Base-by-base conservation (phyloP, 2,329 filamentous ascomycete species). In the Dothiorella sarmentorum region DNA sequence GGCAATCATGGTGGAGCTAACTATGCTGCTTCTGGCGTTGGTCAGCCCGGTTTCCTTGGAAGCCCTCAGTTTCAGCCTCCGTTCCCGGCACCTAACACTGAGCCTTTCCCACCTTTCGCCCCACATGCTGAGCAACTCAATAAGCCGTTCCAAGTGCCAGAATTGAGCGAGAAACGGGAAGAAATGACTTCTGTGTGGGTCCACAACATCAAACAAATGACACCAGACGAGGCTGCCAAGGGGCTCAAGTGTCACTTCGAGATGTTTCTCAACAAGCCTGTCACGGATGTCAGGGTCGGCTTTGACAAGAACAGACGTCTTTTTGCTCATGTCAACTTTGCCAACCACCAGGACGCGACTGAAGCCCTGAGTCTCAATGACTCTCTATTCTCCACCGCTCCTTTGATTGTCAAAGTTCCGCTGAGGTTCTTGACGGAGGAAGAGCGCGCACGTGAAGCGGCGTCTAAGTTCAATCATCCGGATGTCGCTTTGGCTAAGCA, bases 51-150 rank as follows among this genome's bases (percentile, higher is more conserved):
- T n/a, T 26, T 33, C 10, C 15, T 13, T 11, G 35, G 6, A n/a
- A 22, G 27, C 17, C 26, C 26, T 38, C 27, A 42, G 7, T 29
- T 33, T 11, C 37, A 43, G 13, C n/a, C n/a, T 13, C 17, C 17
- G 4, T 13, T 17, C 11, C 24, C 35, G 10, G 3, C 11, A 3
- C 10, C 10, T 20, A 44, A 24, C 26, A 58, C 11, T 2, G 56
- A 58, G 27, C 56, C 56, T 1, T 58, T 58, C 26, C 56, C 56
- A 18, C 17, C 44, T 7, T 58, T 51, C 44, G 24, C 11, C 11
- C 35, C 33, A n/a, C 7, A 3, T 3, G 13, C 10, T 17, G 52
- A 56, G 18, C 18, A 18, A 7, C 17, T 15, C 18, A 24, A 15
- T 11, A 35, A 4, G 26, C 7, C 17, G 10, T 3, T 11, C 15